These are phyloP conservation scores for Kwoniella dejecticola DNA, from an alignment of 768 basidiomycete genomes.

Conservation along the genomic window DNA sequence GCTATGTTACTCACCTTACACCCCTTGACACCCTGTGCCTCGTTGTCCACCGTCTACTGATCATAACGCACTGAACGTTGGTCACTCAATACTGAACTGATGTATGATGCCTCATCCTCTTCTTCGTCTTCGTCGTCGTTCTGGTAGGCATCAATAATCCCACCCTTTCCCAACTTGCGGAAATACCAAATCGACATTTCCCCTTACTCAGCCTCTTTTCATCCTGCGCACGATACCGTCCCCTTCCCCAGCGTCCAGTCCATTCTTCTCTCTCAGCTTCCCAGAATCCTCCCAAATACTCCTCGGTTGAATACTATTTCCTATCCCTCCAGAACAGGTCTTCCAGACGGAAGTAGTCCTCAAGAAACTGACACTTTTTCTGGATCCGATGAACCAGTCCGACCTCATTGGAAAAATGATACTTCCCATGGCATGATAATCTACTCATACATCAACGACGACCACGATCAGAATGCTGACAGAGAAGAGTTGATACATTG, in stretches of 20 bases:
- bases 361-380: background rate
- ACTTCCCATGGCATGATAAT: background rate
- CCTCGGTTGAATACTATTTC: background rate
- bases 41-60: no score
- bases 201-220: background rate
- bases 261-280: background rate
- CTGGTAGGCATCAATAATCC: slow-evolving; percentile 1
- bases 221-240: background rate
- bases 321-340: background rate
- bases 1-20: no score
- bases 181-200: slow-evolving; percentile 20
- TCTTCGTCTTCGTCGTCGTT: no score
- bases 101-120: background rate
- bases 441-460: background rate
- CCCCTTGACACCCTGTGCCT: no score
- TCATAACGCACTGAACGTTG: no score
- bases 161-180: slow-evolving; percentile 19
- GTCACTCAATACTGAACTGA: no score
- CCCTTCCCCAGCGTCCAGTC: background rate
- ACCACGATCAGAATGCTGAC: no score
- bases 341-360: background rate
- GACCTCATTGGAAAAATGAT: background rate
- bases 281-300: background rate
- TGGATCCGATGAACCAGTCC: no score
- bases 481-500: slow-evolving; percentile 1